Evolutionary conservation across 371 early-diverging fungal species (phyloP).

Genomic region (Mortierella sp.): DNA sequence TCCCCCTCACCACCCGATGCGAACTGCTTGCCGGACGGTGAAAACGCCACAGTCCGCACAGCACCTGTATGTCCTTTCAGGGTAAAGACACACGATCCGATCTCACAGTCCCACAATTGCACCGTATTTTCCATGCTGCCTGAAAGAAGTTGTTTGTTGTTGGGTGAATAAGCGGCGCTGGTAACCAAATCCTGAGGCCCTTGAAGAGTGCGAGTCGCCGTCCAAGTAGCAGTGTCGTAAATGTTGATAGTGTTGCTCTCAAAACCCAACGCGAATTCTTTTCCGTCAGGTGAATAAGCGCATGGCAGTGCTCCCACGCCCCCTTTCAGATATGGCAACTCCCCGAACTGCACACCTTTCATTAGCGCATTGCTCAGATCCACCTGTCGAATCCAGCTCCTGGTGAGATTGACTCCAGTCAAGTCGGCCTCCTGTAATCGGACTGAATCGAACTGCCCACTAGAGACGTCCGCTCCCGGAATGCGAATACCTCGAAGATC

Average conservation of each 20-base stretch:
- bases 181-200: no score
- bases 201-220: no score
- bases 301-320: not conserved
- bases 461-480: not conserved
- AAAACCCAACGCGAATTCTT: not conserved
- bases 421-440: conserved; percentile 7
- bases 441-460: conserved; percentile 13
- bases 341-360: not conserved
- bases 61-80: no score
- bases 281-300: not conserved
- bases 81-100: no score
- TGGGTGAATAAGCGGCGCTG: no score
- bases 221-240: not conserved
- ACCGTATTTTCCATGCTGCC: no score
- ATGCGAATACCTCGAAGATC: not conserved
- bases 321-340: not conserved
- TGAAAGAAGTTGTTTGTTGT: no score
- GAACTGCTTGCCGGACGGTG: no score
- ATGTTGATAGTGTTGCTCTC: not conserved
- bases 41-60: no score
- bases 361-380: not conserved
- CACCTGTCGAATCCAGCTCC: not conserved
- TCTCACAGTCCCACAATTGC: no score
- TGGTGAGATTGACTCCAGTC: not conserved
- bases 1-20: no score